Conservation (phyloP, 257 asterid species). For the Penstemon davidsonii region DNA sequence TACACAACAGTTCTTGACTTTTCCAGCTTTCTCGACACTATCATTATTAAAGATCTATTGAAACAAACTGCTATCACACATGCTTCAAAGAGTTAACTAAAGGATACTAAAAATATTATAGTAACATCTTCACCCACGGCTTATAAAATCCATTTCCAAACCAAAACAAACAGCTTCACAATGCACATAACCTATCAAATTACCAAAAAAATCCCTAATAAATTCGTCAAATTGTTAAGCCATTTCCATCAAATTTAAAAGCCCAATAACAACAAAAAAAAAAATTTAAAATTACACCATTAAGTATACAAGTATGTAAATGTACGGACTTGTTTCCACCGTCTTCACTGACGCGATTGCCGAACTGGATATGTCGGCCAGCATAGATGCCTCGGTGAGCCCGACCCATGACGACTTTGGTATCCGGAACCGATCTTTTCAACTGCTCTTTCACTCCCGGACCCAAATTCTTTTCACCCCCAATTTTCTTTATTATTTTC, state of each 20-base stretch:
- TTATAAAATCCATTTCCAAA: neutral
- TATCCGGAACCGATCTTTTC: slow-evolving; percentile 59
- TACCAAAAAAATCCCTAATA: slow-evolving; percentile 1
- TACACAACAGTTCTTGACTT: neutral
- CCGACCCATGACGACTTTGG: slow-evolving; percentile 80
- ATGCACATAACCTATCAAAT: neutral
- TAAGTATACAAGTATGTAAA: neutral
- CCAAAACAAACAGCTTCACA: neutral
- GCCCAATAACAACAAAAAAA: neutral
- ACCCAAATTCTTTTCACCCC: slow-evolving; percentile 75
- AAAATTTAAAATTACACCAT: neutral
- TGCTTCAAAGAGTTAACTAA: slow-evolving; percentile 9
- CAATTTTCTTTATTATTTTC: slow-evolving; percentile 70
- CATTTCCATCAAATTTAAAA: neutral
- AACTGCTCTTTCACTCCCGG: slow-evolving; percentile 66
- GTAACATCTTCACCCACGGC: neutral
- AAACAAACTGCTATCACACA: slow-evolving; percentile 12
- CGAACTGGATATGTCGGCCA: slow-evolving; percentile 90
- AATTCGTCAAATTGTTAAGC: neutral
- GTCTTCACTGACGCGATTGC: slow-evolving; percentile 82
- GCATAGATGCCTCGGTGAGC: slow-evolving; percentile 94
- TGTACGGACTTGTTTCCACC: slow-evolving; percentile 89
- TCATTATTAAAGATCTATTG: no score
- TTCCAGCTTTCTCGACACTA: slow-evolving; percentile 1
- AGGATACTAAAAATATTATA: neutral